Evolutionary conservation across 2,329 filamentous ascomycete species (phyloP).

Genomic region (Claviceps maximensis): DNA sequence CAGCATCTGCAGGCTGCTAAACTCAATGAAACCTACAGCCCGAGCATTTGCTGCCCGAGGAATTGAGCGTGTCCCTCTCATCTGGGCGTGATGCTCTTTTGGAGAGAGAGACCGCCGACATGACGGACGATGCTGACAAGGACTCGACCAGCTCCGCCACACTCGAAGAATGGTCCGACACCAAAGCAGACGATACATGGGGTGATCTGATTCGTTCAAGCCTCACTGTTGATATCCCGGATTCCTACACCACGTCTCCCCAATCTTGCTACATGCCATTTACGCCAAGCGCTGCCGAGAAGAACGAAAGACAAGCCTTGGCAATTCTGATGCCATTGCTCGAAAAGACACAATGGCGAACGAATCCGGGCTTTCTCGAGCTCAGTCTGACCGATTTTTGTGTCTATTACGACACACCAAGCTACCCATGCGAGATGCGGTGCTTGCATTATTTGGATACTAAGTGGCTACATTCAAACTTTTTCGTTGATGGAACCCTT

Average conservation of each 20-base stretch:
- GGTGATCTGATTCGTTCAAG: no score
- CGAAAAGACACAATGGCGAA: neutral
- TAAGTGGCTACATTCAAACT: conserved; percentile 17
- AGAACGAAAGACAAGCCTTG: conserved; percentile 1
- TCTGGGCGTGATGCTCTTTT: neutral
- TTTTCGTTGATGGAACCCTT: conserved; percentile 50
- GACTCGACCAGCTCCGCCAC: neutral
- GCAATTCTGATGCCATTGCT: conserved; percentile 4
- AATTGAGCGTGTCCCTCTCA: neutral
- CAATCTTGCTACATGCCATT: conserved; percentile 1
- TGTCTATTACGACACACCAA: conserved; percentile 33
- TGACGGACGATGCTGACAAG: neutral
- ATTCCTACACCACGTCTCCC: neutral
- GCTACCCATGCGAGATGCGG: conserved; percentile 35
- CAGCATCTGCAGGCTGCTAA: neutral
- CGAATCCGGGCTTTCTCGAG: conserved; percentile 24
- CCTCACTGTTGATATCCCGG: conserved; percentile 2
- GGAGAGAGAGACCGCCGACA: neutral
- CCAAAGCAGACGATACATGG: neutral
- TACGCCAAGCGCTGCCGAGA: neutral
- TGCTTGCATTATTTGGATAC: conserved; percentile 39
- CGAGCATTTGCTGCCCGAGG: neutral
- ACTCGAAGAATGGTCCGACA: neutral
- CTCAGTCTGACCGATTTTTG: conserved; percentile 44
- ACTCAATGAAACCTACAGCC: neutral